phyloP scores from a whole-genome alignment of 495 filamentous ascomycete genomes.

The Choiromyces venosus region DNA sequence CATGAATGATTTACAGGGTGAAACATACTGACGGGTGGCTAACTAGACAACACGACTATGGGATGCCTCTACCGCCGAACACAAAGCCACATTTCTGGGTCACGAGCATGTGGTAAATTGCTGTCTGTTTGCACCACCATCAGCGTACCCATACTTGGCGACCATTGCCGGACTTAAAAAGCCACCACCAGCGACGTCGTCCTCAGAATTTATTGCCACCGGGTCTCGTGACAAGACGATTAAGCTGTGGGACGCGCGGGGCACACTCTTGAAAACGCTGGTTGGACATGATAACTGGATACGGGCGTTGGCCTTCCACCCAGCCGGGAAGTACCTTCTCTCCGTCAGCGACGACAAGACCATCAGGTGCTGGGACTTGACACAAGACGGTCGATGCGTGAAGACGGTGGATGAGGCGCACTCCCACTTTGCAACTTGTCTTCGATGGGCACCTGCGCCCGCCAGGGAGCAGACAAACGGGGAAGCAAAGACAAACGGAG shows the following conservation, averaged over 20 bases:
- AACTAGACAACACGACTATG: slow-evolving; percentile 65
- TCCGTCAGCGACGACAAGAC: slow-evolving; percentile 87
- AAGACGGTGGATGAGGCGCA: slow-evolving; percentile 75
- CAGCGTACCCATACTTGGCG: slow-evolving; percentile 70
- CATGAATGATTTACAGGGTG: background rate
- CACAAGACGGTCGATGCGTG: slow-evolving; percentile 84
- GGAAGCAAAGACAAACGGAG: slow-evolving; percentile 53
- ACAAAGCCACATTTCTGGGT: slow-evolving; percentile 73
- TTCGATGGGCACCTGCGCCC: slow-evolving; percentile 85
- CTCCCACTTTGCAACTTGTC: slow-evolving; percentile 77
- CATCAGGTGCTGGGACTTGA: slow-evolving; percentile 88
- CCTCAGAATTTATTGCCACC: slow-evolving; percentile 86
- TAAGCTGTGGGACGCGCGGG: slow-evolving; percentile 80
- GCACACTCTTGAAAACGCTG: slow-evolving; percentile 79
- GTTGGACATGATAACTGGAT: slow-evolving; percentile 97
- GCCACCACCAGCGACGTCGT: slow-evolving; percentile 63
- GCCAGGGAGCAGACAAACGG: slow-evolving; percentile 55
- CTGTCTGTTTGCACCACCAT: slow-evolving; percentile 77
- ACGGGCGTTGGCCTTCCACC: slow-evolving; percentile 79
- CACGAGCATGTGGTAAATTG: slow-evolving; percentile 90
- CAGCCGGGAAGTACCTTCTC: slow-evolving; percentile 86
- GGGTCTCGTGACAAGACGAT: slow-evolving; percentile 89
- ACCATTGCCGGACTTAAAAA: slow-evolving; percentile 79
- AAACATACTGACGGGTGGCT: background rate
- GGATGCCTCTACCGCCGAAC: slow-evolving; percentile 72